Percentiles rank a stretch among this genome's conserved stretches.
Evolutionary conservation across 2,329 filamentous ascomycete species (phyloP).

Genomic region (Helotiales sp.): DNA sequence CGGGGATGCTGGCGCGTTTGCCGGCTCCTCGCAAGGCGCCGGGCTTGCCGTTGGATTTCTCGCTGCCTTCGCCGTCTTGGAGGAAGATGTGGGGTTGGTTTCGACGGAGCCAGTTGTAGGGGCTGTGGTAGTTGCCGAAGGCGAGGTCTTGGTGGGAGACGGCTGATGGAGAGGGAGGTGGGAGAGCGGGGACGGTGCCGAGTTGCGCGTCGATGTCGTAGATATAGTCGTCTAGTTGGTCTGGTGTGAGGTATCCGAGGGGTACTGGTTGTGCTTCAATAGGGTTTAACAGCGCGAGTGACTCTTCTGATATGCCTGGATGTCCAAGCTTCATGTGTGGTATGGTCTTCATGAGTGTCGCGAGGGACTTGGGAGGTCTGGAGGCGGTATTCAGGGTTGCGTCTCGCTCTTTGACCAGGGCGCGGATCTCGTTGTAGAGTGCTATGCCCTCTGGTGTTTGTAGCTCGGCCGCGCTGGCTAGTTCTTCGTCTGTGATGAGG

Average conservation of each 20-base stretch:
- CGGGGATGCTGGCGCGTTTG: conserved; percentile 43
- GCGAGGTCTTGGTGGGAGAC: conserved; percentile 55
- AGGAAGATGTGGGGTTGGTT: conserved; percentile 85
- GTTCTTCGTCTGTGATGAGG: conserved; percentile 36
- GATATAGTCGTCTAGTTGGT: conserved; percentile 77
- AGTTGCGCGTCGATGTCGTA: conserved; percentile 56
- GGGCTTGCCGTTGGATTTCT: conserved; percentile 49
- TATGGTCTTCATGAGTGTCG: conserved; percentile 33
- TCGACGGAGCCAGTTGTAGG: conserved; percentile 93
- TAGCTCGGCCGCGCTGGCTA: conserved; percentile 31
- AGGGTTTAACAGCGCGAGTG: conserved; percentile 45
- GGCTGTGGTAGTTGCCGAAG: conserved; percentile 82
- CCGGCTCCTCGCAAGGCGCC: conserved; percentile 44
- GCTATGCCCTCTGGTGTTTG: conserved; percentile 38
- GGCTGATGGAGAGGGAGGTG: conserved; percentile 45
- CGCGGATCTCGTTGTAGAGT: conserved; percentile 37
- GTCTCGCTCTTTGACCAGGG: conserved; percentile 36
- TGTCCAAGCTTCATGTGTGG: conserved; percentile 35
- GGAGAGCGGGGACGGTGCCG: conserved; percentile 38
- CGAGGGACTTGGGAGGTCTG: conserved; percentile 40
- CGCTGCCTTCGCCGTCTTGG: conserved; percentile 55
- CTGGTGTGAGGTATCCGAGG: conserved; percentile 68
- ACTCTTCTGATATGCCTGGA: conserved; percentile 40
- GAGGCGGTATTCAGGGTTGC: conserved; percentile 15
- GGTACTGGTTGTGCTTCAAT: conserved; percentile 59